Conservation (phyloP, 208 protist species). For the Leishmania tropica region DNA sequence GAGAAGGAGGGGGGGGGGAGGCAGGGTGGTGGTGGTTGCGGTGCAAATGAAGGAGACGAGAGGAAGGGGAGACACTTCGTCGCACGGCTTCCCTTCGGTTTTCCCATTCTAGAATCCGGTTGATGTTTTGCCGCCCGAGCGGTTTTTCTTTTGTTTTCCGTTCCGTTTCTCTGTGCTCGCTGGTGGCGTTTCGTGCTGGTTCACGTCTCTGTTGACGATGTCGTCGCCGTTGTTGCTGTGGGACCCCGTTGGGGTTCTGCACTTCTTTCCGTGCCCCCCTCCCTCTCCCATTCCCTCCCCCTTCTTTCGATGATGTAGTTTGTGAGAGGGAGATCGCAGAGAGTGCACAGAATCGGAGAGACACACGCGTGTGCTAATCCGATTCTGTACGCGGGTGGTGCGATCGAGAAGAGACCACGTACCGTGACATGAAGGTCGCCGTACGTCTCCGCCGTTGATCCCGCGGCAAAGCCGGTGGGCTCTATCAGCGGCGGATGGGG, state of each 20-base stretch:
- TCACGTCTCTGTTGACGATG: not conserved
- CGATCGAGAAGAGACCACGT: not conserved
- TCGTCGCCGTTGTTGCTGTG: not conserved
- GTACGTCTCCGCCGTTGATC: not conserved
- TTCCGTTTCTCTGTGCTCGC: not conserved
- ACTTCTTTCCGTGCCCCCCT: not conserved
- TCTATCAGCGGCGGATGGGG: not conserved
- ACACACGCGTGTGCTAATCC: too few relatives aligned
- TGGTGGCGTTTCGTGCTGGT: not conserved
- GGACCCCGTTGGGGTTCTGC: not conserved
- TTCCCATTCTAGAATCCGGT: not conserved
- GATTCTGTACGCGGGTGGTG: too few relatives aligned
- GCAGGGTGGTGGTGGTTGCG: too few relatives aligned
- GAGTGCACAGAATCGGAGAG: too few relatives aligned
- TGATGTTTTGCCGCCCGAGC: not conserved
- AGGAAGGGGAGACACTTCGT: not conserved
- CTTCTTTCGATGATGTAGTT: not conserved
- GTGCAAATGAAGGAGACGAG: not conserved
- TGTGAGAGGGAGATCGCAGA: not conserved
- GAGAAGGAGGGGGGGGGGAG: not conserved
- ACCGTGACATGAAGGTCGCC: not conserved
- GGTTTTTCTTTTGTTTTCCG: not conserved
- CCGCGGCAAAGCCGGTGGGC: not conserved
- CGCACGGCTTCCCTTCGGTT: not conserved
- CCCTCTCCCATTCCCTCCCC: not conserved